Conservation (phyloP, 345 rosid species). For the Eucalyptus polybractea region DNA sequence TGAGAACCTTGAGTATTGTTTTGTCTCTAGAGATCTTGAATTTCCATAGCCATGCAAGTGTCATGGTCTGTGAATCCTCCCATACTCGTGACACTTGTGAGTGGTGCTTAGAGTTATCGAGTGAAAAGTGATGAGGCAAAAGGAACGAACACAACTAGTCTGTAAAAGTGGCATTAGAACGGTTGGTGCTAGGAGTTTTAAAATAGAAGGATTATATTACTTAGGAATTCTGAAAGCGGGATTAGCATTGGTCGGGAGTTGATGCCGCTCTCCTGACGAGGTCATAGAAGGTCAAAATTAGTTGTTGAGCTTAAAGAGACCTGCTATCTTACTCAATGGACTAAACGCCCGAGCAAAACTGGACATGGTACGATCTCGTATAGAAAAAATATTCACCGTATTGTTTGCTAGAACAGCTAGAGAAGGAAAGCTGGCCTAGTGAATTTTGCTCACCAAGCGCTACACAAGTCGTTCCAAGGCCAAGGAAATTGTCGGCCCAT, state of each 20-base stretch:
- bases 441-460: rapidly evolving
- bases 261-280: rapidly evolving
- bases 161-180: rapidly evolving
- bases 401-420: too few relatives aligned
- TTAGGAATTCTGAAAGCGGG: rapidly evolving
- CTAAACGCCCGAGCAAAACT: rapidly evolving
- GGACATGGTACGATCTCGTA: rapidly evolving
- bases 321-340: too few relatives aligned
- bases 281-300: rapidly evolving
- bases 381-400: rapidly evolving
- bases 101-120: too few relatives aligned
- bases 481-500: too few relatives aligned
- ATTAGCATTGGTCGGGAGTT: too few relatives aligned
- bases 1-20: too few relatives aligned
- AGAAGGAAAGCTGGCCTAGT: rapidly evolving
- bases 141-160: rapidly evolving
- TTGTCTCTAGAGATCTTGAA: too few relatives aligned
- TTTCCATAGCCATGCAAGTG: too few relatives aligned
- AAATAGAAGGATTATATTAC: too few relatives aligned
- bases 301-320: too few relatives aligned
- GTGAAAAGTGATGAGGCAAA: too few relatives aligned
- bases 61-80: rapidly evolving
- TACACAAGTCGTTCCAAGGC: rapidly evolving
- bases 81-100: rapidly evolving
- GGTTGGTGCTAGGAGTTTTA: too few relatives aligned